These are phyloP conservation scores for Oropetium thomaeum DNA, from an alignment of 176 grass and related monocot genomes.

Conservation along the genomic window DNA sequence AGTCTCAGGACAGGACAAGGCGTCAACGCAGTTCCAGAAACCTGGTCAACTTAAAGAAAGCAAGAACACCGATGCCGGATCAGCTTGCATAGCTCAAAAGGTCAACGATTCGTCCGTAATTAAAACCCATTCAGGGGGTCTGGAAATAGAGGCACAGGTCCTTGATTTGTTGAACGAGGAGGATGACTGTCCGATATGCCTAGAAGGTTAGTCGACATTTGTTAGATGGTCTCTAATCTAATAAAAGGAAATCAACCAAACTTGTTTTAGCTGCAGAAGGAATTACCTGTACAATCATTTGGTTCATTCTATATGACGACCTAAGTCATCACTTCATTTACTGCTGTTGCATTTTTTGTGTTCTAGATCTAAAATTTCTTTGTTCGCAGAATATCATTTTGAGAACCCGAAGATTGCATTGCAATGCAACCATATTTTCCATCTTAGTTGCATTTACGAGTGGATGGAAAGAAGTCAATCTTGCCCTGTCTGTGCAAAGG, in stretches of 20 bases:
- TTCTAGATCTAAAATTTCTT: background rate
- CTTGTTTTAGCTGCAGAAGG: background rate
- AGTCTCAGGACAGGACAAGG: slow-evolving; percentile 32
- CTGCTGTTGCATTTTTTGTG: background rate
- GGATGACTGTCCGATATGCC: slow-evolving; percentile 75
- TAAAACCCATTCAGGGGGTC: slow-evolving; percentile 31
- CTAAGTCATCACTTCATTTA: slow-evolving; percentile 8
- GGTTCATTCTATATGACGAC: slow-evolving; percentile 3
- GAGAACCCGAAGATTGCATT: slow-evolving; percentile 60
- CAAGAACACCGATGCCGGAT: slow-evolving; percentile 32
- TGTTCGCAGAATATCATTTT: slow-evolving; percentile 48
- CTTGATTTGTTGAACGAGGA: slow-evolving; percentile 41
- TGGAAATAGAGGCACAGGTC: background rate
- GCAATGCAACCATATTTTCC: slow-evolving; percentile 76
- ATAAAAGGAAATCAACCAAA: background rate
- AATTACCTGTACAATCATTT: background rate
- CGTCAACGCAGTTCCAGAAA: slow-evolving; percentile 38
- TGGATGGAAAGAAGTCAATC: slow-evolving; percentile 87
- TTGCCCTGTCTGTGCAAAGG: slow-evolving; percentile 67
- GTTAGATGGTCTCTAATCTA: background rate
- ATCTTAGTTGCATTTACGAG: slow-evolving; percentile 78
- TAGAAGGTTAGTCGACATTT: slow-evolving; percentile 57
- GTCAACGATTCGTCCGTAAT: slow-evolving; percentile 20
- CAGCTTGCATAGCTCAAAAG: slow-evolving; percentile 18
- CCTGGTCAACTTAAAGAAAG: slow-evolving; percentile 14